These are phyloP conservation scores for Neoboletus magnificus DNA, from an alignment of 768 basidiomycete species.

Conservation along the genomic window DNA sequence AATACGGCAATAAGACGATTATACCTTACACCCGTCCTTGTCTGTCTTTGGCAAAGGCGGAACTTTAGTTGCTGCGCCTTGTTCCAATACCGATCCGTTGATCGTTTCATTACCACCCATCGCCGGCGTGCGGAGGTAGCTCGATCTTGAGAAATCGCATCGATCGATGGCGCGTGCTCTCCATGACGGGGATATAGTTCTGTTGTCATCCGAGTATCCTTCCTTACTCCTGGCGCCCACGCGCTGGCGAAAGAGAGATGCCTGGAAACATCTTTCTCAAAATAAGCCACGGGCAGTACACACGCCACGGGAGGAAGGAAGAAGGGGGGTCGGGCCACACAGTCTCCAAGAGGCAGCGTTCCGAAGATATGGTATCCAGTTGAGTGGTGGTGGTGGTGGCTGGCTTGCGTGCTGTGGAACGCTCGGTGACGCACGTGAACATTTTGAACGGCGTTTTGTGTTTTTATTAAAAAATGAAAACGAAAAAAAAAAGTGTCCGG, in stretches of 20 bases:
- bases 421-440: neutral
- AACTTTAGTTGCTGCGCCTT: neutral
- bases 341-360: neutral
- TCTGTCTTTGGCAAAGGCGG: constrained; percentile 10
- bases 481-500: constrained; percentile 1
- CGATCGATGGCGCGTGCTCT: constrained; percentile 17
- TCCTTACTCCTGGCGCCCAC: neutral
- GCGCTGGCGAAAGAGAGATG: neutral
- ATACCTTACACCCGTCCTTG: neutral
- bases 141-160: constrained; percentile 16
- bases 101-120: constrained; percentile 11
- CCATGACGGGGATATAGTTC: constrained; percentile 10
- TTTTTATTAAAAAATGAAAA: neutral
- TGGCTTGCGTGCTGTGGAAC: constrained; percentile 5
- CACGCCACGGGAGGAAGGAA: constrained; percentile 5
- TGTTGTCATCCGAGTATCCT: neutral
- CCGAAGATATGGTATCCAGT: constrained; percentile 1
- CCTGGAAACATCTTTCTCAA: neutral
- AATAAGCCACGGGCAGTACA: constrained; percentile 1
- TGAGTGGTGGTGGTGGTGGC: neutral
- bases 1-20: constrained; percentile 4
- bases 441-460: neutral
- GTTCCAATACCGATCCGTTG: constrained; percentile 11
- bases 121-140: constrained; percentile 22
- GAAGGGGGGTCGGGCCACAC: neutral